Percentiles rank a stretch among this genome's conserved stretches.
Conservation (phyloP, 805 yeast species). For the Candida vaughaniae region DNA sequence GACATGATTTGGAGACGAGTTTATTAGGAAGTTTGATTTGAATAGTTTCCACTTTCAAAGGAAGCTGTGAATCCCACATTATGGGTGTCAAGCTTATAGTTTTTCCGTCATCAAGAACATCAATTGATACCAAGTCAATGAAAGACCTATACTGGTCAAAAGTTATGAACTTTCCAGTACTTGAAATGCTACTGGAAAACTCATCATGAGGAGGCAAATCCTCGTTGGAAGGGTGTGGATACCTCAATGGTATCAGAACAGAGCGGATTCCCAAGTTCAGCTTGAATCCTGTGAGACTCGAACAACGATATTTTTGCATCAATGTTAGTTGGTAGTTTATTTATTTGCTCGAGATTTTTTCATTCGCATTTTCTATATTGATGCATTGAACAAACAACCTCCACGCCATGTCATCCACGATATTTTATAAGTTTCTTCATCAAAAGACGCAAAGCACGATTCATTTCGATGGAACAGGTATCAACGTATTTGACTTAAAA, state of each 20-base stretch:
- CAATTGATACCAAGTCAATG: constrained; percentile 29
- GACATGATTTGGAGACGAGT: constrained; percentile 17
- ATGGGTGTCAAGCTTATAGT: constrained; percentile 42
- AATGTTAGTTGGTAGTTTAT: constrained; percentile 1
- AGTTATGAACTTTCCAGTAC: constrained; percentile 23
- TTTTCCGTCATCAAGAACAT: constrained; percentile 29
- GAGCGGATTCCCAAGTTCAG: constrained; percentile 5
- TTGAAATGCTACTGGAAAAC: constrained; percentile 19
- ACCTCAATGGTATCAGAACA: constrained; percentile 15
- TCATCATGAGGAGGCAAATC: constrained; percentile 19
- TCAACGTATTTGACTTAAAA: constrained; percentile 91
- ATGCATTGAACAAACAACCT: too few relatives aligned
- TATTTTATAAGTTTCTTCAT: constrained; percentile 82
- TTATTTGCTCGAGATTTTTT: too few relatives aligned
- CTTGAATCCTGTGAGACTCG: constrained; percentile 11
- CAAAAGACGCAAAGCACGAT: constrained; percentile 78
- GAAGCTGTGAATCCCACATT: constrained; percentile 14
- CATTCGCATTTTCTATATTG: too few relatives aligned
- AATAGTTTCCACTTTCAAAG: constrained; percentile 33
- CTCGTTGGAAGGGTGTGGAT: neutral
- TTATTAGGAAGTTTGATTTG: constrained; percentile 25
- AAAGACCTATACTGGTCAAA: constrained; percentile 18
- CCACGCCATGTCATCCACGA: constrained; percentile 76
- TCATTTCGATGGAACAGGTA: constrained; percentile 93
- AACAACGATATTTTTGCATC: constrained; percentile 7